Evolutionary conservation across 768 basidiomycete species (phyloP), one percentile per base, ranked within the genome.

Genomic region (Pulveroboletus sp.): DNA sequence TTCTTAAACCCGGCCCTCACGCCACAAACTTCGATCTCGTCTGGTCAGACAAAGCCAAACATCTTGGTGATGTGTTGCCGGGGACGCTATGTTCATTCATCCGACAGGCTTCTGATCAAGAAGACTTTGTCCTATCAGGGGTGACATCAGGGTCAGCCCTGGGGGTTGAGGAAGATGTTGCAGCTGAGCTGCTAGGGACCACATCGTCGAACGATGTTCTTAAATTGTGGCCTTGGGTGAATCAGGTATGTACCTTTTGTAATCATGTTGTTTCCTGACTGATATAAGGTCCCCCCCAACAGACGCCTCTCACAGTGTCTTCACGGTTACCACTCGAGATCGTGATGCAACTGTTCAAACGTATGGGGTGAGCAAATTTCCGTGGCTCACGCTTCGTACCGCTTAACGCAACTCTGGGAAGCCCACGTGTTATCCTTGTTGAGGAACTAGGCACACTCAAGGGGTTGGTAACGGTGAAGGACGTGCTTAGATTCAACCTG

Each of bases 261-360:
- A 20, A 49, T 27, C 1, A 5, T 14, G 19, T 40, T 48, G 11
- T 39, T 54, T 24, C 20, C 1, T 29, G 20, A 20, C 41, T 42
- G 19, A 52, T 47, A 52, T 47, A 41, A 51, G 6, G 39, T 23
- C 24, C 32, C 42, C 43, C 40, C 25, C 13, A 13, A 23, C 32
- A 99, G 97, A 95, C 93, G 1, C 94, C 95, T 1, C 78, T 99
- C 60, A 93, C 90, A 0, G 94, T 97, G 11, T 87, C 93, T 6
- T 87, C 93, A 2, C 90, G 90, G 54, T 77, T 97, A 34, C 93
- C 94, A 1, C 74, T 99, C 36, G 97, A 99, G 67, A 93, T 97
- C 46, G 92, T 94, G 8, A 92, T 97, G 88, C 93, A 99, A 63
- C 71, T 99, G 23, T 99, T 98, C 76, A 91, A 95, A 64, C 80